These are phyloP conservation scores for Cardamine resedifolia DNA, from an alignment of 345 rosid genomes.

Conservation along the genomic window DNA sequence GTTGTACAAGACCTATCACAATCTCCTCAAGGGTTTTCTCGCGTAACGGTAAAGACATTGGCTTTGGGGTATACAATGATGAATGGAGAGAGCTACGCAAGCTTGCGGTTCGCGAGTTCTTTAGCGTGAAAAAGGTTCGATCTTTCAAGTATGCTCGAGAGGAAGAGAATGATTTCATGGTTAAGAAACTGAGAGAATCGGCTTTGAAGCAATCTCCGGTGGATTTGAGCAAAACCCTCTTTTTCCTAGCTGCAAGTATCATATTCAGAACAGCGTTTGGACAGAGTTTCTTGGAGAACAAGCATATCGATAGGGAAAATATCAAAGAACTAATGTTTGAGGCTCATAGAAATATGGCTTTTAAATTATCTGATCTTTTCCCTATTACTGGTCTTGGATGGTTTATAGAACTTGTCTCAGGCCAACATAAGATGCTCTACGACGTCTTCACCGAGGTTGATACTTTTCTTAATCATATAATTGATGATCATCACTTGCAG, in stretches of 20 bases:
- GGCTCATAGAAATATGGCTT: background rate
- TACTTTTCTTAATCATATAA: slow-evolving; percentile 10
- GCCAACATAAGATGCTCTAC: slow-evolving; percentile 15
- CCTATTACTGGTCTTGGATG: slow-evolving; percentile 25
- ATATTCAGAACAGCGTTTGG: slow-evolving; percentile 24
- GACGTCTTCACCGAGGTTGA: slow-evolving; percentile 17
- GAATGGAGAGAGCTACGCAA: slow-evolving; percentile 36
- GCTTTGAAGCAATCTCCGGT: slow-evolving; percentile 24
- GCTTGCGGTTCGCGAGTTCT: slow-evolving; percentile 26
- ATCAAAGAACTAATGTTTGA: slow-evolving; percentile 10
- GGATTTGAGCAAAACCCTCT: slow-evolving; percentile 28
- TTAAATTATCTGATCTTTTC: slow-evolving; percentile 18
- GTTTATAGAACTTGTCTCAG: slow-evolving; percentile 18
- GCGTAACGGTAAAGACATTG: slow-evolving; percentile 24
- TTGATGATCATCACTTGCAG: slow-evolving; percentile 14
- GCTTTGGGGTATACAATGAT: slow-evolving; percentile 24
- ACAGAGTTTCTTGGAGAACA: slow-evolving; percentile 19
- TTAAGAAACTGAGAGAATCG: slow-evolving; percentile 18
- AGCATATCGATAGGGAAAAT: slow-evolving; percentile 13
- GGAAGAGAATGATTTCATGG: slow-evolving; percentile 28
- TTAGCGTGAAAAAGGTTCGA: slow-evolving; percentile 12
- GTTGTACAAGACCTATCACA: slow-evolving; percentile 29
- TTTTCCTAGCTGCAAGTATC: slow-evolving; percentile 10
- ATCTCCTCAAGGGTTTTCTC: slow-evolving; percentile 23
- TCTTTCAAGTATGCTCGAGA: slow-evolving; percentile 26